Conservation (phyloP, 345 rosid species). For the Sisymbrium altissimum region DNA sequence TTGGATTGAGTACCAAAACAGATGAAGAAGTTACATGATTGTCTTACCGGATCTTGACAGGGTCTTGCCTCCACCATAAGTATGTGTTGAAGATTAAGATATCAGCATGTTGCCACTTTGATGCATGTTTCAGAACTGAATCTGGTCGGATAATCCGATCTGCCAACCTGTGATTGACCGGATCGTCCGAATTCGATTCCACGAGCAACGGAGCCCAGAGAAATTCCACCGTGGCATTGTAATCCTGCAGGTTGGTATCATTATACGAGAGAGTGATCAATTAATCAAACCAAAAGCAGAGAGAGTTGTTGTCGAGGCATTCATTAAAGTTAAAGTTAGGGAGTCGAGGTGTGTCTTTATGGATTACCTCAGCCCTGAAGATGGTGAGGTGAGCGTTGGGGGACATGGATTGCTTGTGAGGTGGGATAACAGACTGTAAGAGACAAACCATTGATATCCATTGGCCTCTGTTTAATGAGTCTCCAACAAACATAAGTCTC, state of each 20-base stretch:
- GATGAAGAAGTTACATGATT: neutral
- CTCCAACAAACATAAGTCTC: constrained; percentile 96
- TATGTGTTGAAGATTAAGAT: constrained; percentile 85
- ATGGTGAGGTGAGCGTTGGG: constrained; percentile 89
- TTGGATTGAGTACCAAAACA: neutral
- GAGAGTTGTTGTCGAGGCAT: too few species aligned
- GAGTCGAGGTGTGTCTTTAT: too few species aligned
- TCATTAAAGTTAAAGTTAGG: too few species aligned
- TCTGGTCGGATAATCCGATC: constrained; percentile 86
- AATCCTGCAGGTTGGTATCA: too few species aligned
- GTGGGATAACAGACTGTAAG: constrained; percentile 75
- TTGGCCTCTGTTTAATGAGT: constrained; percentile 92
- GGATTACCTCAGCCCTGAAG: constrained; percentile 66
- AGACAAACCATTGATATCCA: constrained; percentile 99
- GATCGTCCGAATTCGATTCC: constrained; percentile 97
- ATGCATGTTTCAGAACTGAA: constrained; percentile 83
- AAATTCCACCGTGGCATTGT: constrained; percentile 91
- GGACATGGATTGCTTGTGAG: constrained; percentile 69
- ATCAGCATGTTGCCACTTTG: constrained; percentile 89
- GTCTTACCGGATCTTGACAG: constrained; percentile 71
- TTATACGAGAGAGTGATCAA: neutral
- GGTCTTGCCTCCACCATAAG: constrained; percentile 99
- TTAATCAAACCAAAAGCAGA: neutral
- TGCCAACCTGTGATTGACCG: constrained; percentile 77
- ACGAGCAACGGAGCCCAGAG: constrained; percentile 97